Conservation (phyloP, 805 yeast genomes). For the Candida coquimbonensis region DNA sequence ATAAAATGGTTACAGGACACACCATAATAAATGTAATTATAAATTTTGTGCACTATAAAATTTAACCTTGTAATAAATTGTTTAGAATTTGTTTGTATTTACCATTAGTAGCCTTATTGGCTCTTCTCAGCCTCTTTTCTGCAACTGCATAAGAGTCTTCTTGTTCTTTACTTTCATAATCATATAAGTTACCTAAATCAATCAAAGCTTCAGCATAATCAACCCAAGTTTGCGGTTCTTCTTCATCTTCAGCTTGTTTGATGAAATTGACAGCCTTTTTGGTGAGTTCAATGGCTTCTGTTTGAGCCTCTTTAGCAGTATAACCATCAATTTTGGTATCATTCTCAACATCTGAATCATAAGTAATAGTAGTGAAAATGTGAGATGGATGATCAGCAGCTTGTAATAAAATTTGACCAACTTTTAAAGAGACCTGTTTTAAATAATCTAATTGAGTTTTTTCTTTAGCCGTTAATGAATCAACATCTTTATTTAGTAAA, state of each 20-base stretch:
- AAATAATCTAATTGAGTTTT: slow-evolving; percentile 23
- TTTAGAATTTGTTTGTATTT: slow-evolving; percentile 59
- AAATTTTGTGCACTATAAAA: background rate
- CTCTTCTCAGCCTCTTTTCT: slow-evolving; percentile 56
- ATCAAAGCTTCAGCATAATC: slow-evolving; percentile 82
- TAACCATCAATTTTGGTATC: slow-evolving; percentile 20
- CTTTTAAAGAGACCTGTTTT: slow-evolving; percentile 36
- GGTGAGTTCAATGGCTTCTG: slow-evolving; percentile 41
- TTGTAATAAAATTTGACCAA: slow-evolving; percentile 59
- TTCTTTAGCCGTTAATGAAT: slow-evolving; percentile 11
- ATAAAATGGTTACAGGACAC: slow-evolving; percentile 2
- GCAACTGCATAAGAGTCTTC: slow-evolving; percentile 62
- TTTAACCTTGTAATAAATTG: slow-evolving; percentile 31
- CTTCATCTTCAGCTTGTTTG: slow-evolving; percentile 53
- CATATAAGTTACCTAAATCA: slow-evolving; percentile 67
- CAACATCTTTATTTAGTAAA: slow-evolving; percentile 8
- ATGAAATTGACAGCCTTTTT: slow-evolving; percentile 51
- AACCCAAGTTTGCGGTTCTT: slow-evolving; percentile 77
- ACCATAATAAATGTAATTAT: background rate
- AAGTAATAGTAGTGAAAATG: slow-evolving; percentile 48
- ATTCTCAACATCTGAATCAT: slow-evolving; percentile 43
- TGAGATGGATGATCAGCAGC: slow-evolving; percentile 58
- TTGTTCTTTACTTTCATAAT: slow-evolving; percentile 60
- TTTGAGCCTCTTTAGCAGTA: slow-evolving; percentile 37
- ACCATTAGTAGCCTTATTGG: slow-evolving; percentile 77